Evolutionary conservation across 1,284 basidiomycete genomes (phyloP).

Genomic region (Singerocomus inundabilis): DNA sequence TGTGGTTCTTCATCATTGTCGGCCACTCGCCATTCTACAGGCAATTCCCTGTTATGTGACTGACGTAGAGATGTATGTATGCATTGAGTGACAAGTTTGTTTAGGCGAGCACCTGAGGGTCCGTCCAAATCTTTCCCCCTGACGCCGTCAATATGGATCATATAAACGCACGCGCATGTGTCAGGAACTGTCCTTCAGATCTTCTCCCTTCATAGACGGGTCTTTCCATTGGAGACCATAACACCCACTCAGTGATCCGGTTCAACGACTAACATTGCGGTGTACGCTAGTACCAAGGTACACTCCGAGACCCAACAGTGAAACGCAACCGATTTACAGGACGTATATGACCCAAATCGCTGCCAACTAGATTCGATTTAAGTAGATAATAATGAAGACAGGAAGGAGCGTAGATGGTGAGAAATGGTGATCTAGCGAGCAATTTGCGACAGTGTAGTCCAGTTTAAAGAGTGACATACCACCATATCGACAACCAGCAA

Average conservation of each 20-base stretch:
- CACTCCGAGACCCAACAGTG: background rate
- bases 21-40: too few relatives aligned
- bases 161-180: background rate
- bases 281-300: background rate
- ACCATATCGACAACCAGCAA: slow-evolving; percentile 3
- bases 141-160: background rate
- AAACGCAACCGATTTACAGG: slow-evolving; percentile 9
- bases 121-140: too few relatives aligned
- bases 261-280: background rate
- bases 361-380: slow-evolving; percentile 31
- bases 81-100: too few relatives aligned
- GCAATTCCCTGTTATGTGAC: too few relatives aligned
- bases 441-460: slow-evolving; percentile 10
- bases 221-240: background rate
- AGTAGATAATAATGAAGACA: slow-evolving; percentile 26
- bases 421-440: slow-evolving; percentile 16
- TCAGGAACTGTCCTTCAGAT: too few relatives aligned
- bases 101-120: too few relatives aligned
- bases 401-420: slow-evolving; percentile 17
- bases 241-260: background rate
- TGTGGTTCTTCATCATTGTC: too few relatives aligned
- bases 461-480: slow-evolving; percentile 23
- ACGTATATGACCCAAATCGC: slow-evolving; percentile 14
- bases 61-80: too few relatives aligned
- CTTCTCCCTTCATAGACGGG: background rate